Evolutionary conservation across 441 rosid genomes (phyloP).

Genomic region (Adansonia rubrostipa): DNA sequence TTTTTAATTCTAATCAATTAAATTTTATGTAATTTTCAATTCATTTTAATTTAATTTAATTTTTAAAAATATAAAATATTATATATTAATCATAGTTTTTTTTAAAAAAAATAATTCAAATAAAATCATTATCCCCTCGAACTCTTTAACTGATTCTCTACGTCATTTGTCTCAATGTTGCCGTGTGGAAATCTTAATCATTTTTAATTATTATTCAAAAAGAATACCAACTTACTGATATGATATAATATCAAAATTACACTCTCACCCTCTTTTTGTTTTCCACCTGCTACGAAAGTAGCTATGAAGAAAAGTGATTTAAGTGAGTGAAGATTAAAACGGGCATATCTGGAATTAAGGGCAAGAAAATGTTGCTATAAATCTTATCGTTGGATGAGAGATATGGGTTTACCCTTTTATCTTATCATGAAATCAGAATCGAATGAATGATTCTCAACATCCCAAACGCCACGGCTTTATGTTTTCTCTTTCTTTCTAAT

Average conservation of each 20-base stretch:
- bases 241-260: too few relatives aligned
- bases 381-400: constrained; percentile 11
- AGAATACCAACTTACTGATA: not conserved
- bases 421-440: constrained; percentile 35
- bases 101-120: too few relatives aligned
- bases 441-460: constrained; percentile 40
- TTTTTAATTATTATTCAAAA: constrained; percentile 10
- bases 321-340: not conserved
- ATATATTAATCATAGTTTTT: too few relatives aligned
- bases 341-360: constrained; percentile 19
- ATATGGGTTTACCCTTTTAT: constrained; percentile 22
- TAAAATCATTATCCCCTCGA: too few relatives aligned
- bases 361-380: constrained; percentile 23
- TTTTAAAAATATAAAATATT: too few relatives aligned
- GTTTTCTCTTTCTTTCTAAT: not conserved
- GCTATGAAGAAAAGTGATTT: too few relatives aligned
- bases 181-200: constrained; percentile 25
- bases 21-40: too few relatives aligned
- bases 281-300: too few relatives aligned
- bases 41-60: too few relatives aligned
- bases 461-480: constrained; percentile 33
- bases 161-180: constrained; percentile 20
- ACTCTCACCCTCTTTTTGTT: too few relatives aligned
- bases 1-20: too few relatives aligned
- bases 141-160: constrained; percentile 1